Percentiles rank a stretch among this genome's conserved stretches.
Conservation (phyloP, 768 basidiomycete species). For the Imleria badia region DNA sequence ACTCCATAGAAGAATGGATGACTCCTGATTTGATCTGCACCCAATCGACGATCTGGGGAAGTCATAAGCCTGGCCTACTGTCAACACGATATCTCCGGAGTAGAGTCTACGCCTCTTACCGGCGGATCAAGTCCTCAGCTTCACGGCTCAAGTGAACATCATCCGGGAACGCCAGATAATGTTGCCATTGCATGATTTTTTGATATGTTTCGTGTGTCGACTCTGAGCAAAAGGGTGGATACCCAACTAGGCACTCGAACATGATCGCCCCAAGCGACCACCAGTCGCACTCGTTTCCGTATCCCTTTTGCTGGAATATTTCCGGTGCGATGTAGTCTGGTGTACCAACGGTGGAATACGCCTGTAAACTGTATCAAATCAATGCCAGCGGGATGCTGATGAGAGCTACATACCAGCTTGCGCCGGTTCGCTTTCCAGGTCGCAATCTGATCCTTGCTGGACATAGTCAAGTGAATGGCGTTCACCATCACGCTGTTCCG, state of each 20-base stretch:
- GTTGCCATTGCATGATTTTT: slow-evolving; percentile 94
- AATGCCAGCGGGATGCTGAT: background rate
- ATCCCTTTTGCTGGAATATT: slow-evolving; percentile 96
- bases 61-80: slow-evolving; percentile 65
- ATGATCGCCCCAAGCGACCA: slow-evolving; percentile 99
- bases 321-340: slow-evolving; percentile 98
- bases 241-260: slow-evolving; percentile 97
- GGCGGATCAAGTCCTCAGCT: slow-evolving; percentile 82
- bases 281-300: slow-evolving; percentile 98
- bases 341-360: slow-evolving; percentile 97
- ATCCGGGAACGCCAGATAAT: slow-evolving; percentile 85
- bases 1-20: slow-evolving; percentile 97
- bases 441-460: slow-evolving; percentile 88
- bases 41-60: slow-evolving; percentile 74
- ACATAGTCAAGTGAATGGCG: slow-evolving; percentile 94
- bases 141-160: slow-evolving; percentile 92
- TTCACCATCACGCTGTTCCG: slow-evolving; percentile 98
- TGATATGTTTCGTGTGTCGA: slow-evolving; percentile 97
- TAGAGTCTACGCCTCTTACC: slow-evolving; percentile 44
- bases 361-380: slow-evolving; percentile 43
- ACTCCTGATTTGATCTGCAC: slow-evolving; percentile 82
- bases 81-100: slow-evolving; percentile 2
- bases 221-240: slow-evolving; percentile 95
- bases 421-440: slow-evolving; percentile 99
- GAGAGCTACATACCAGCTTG: slow-evolving; percentile 69